Evolutionary conservation across 2,329 filamentous ascomycete species (phyloP), one percentile per base, ranked within the genome.

Genomic region (Clathrospora elynae): DNA sequence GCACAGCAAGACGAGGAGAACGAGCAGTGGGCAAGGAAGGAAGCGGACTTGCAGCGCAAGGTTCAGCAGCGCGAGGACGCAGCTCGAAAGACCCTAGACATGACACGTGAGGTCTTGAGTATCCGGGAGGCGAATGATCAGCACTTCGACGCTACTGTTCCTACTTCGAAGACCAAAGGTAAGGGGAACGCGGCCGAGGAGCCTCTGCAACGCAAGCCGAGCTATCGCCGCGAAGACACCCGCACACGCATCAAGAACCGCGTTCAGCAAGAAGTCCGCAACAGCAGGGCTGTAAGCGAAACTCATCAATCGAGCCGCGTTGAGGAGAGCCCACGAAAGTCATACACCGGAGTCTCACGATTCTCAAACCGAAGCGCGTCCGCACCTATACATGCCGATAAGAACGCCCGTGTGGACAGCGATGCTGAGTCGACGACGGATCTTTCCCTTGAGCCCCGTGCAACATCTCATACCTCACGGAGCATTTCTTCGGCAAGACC

Each of bases 391-490:
- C 28, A 33, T 9, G 42, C 40, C 11, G 44, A 56, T 34, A 57
- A 58, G 41, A 52, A 58, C 14, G 46, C 52, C 2, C 46, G 57
- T 17, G 55, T 55, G 6, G 61, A 65, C 20, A 70, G 62, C 35
- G 65, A 70, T 37, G 58, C 56, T 1, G 68, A 71, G 39, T 72
- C 70, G 12, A 72, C 69, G 3, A 72, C 70, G 0, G 69, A 72
- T 35, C 61, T 72, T 3, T 71, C 67, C 13, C 66, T 70, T 35
- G 63, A 62, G 11, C 65, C 64, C 25, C 62, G 60, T n/a, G 40
- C 50, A 1, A 62, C 61, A 37, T 53, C 59, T 6, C 61, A 61
- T 24, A 53, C 55, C n/a, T 60, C 57, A 30, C 62, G 59, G 30
- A 61, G 55, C 30, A 51, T 47, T 25, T 47, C 47, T 11, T 49